These are phyloP conservation scores for Gaultheria prostrata DNA, from an alignment of 148 eudicot genomes.

Conservation along the genomic window DNA sequence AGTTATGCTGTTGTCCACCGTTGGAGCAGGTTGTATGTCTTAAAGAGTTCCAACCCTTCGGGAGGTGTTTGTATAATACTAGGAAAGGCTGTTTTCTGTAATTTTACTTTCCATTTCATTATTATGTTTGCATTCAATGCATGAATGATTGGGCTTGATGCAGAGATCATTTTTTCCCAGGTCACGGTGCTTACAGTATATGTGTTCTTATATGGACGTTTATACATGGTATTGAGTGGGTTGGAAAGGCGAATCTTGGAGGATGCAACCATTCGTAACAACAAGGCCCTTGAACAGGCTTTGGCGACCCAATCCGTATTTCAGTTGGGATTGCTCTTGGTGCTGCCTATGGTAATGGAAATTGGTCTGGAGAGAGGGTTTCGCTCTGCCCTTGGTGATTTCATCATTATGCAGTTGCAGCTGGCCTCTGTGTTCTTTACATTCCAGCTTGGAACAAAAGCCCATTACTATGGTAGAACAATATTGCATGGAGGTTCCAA, in stretches of 20 bases:
- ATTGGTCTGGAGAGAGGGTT: slow-evolving; percentile 91
- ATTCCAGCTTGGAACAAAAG: slow-evolving; percentile 97
- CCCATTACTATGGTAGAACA: slow-evolving; percentile 89
- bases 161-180: slow-evolving; percentile 41
- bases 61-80: neutral
- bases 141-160: slow-evolving; percentile 6
- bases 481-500: slow-evolving; percentile 95
- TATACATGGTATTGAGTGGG: slow-evolving; percentile 90
- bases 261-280: slow-evolving; percentile 45
- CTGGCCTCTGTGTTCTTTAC: slow-evolving; percentile 95
- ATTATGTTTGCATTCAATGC: neutral
- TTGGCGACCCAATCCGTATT: slow-evolving; percentile 77
- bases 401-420: slow-evolving; percentile 93
- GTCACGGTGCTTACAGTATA: slow-evolving; percentile 84
- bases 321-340: slow-evolving; percentile 81
- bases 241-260: slow-evolving; percentile 69
- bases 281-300: slow-evolving; percentile 77
- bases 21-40: neutral
- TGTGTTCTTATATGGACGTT: slow-evolving; percentile 76
- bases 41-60: neutral
- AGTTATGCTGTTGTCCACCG: neutral
- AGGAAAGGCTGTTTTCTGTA: neutral
- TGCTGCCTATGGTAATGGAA: slow-evolving; percentile 98
- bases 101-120: neutral
- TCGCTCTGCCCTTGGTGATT: slow-evolving; percentile 89